Evolutionary conservation across 768 basidiomycete species (phyloP).

Genomic region (Daedaleopsis nitida): DNA sequence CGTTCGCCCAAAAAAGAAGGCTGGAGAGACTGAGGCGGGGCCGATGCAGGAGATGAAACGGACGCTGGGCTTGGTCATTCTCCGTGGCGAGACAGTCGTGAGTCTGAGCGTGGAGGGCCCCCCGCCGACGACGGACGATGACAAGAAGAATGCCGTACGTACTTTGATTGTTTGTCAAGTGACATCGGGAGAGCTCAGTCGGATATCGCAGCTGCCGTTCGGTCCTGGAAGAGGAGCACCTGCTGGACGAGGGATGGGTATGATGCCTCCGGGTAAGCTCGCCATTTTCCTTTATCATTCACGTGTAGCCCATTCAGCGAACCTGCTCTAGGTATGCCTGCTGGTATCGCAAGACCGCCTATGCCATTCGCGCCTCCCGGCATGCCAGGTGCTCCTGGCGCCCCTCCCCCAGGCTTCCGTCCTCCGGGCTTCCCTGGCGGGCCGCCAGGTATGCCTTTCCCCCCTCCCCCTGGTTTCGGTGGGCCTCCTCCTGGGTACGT

Average conservation of each 20-base stretch:
- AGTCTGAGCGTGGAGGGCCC: conserved; percentile 95
- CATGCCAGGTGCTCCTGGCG: conserved; percentile 74
- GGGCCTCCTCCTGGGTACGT: conserved; percentile 85
- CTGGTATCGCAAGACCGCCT: conserved; percentile 69
- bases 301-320: conserved; percentile 2
- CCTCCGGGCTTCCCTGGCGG: conserved; percentile 74
- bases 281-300: conserved; percentile 9
- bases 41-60: conserved; percentile 95
- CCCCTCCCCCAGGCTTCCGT: conserved; percentile 79
- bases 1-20: conserved; percentile 89
- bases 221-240: conserved; percentile 96
- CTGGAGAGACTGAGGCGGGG: conserved; percentile 69
- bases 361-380: conserved; percentile 69
- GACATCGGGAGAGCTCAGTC: conserved; percentile 19
- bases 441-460: conserved; percentile 71
- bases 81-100: conserved; percentile 96
- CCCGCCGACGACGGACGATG: conserved; percentile 87
- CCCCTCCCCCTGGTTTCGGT: conserved; percentile 78
- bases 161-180: conserved; percentile 7
- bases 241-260: conserved; percentile 96
- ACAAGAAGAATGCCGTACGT: conserved; percentile 80
- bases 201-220: conserved; percentile 59
- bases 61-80: conserved; percentile 92
- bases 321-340: conserved; percentile 50
- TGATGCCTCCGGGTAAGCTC: conserved; percentile 80